Evolutionary conservation across 2,329 filamentous ascomycete species (phyloP).

Genomic region (Microcera coccophila): DNA sequence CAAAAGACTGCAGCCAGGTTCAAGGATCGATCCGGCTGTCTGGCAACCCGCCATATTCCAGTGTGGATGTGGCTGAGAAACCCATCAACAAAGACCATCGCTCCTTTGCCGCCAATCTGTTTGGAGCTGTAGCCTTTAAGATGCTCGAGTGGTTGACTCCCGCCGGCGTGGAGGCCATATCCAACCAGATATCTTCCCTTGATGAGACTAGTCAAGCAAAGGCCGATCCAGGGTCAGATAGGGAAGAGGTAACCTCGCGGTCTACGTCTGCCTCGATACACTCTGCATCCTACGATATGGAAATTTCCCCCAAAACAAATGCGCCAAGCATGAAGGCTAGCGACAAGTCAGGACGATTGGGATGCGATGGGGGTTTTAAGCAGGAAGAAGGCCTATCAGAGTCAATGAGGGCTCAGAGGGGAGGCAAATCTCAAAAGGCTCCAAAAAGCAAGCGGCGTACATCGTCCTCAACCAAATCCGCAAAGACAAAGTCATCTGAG

Average conservation of each 20-base stretch:
- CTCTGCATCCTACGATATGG: neutral
- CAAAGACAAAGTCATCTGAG: slow-evolving; percentile 31
- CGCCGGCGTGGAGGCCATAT: slow-evolving; percentile 49
- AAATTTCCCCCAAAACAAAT: neutral
- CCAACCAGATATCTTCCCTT: slow-evolving; percentile 30
- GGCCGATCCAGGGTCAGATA: neutral
- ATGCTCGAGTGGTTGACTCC: slow-evolving; percentile 70
- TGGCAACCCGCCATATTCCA: neutral
- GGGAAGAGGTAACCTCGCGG: neutral
- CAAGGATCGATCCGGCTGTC: neutral
- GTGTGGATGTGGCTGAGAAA: slow-evolving; percentile 43
- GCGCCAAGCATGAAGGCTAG: neutral
- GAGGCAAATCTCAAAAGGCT: slow-evolving; percentile 9
- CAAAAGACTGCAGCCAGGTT: neutral
- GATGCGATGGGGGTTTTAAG: neutral
- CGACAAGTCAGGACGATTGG: neutral
- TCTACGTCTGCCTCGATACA: neutral
- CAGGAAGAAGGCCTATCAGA: slow-evolving; percentile 4
- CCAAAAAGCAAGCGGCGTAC: slow-evolving; percentile 11
- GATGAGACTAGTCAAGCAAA: neutral
- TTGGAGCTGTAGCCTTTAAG: slow-evolving; percentile 63
- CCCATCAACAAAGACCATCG: slow-evolving; percentile 53
- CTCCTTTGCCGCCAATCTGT: slow-evolving; percentile 60
- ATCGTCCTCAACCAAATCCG: slow-evolving; percentile 25
- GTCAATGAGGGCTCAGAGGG: slow-evolving; percentile 1